phyloP scores from a whole-genome alignment of 2,329 filamentous ascomycete species.

The Pseudopithomyces chartarum region DNA sequence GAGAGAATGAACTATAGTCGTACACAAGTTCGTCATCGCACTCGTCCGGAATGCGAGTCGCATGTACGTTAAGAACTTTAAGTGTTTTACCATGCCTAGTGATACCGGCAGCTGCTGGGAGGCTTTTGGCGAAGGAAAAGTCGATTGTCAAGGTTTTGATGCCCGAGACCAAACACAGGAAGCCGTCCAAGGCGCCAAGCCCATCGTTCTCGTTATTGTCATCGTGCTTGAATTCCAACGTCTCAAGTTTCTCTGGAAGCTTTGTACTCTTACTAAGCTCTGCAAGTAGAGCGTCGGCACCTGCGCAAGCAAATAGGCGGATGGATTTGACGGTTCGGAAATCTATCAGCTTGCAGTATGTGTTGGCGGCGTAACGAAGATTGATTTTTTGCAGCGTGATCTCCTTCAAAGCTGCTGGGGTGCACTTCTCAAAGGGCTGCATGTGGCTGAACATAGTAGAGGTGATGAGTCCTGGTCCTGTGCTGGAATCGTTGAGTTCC shows the following conservation, averaged over 20 bases:
- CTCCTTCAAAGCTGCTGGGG: conserved; percentile 50
- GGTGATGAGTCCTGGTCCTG: conserved; percentile 52
- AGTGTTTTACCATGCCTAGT: conserved; percentile 53
- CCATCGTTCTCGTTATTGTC: conserved; percentile 55
- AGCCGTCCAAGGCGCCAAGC: conserved; percentile 53
- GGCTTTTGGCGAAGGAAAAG: conserved; percentile 45
- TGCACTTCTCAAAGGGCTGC: conserved; percentile 53
- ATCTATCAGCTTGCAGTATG: conserved; percentile 54
- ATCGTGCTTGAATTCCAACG: conserved; percentile 53
- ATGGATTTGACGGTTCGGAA: conserved; percentile 51
- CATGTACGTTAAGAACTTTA: conserved; percentile 51
- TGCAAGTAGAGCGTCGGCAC: conserved; percentile 53
- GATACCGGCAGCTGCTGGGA: conserved; percentile 52
- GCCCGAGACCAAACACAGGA: conserved; percentile 53
- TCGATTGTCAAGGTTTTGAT: conserved; percentile 52
- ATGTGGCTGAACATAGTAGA: conserved; percentile 54
- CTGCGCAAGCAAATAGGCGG: conserved; percentile 51
- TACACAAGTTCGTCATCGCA: conserved; percentile 52
- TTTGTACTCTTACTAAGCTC: conserved; percentile 52
- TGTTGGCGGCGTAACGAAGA: conserved; percentile 53
- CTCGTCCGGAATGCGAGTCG: conserved; percentile 40
- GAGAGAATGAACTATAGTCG: conserved; percentile 49
- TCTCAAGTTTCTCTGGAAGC: conserved; percentile 52
- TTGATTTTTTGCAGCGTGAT: conserved; percentile 53
- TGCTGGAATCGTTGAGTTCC: conserved; percentile 54